phyloP scores from a whole-genome alignment of 208 protist species.

The Crithidia fasciculata region DNA sequence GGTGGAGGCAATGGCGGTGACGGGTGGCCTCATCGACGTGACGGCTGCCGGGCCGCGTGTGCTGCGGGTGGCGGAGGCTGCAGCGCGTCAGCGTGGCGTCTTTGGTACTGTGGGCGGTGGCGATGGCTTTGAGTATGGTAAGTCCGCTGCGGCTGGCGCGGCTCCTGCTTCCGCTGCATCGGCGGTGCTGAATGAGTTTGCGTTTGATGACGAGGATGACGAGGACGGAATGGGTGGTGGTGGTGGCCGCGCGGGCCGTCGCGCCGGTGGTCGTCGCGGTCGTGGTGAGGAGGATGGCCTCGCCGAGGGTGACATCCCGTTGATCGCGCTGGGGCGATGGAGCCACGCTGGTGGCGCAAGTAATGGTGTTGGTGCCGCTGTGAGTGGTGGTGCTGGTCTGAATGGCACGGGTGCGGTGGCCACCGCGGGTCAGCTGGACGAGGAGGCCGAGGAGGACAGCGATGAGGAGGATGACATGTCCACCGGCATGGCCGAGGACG shows the following conservation, averaged over 20 bases:
- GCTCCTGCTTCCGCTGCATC: neutral
- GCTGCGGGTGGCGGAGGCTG: constrained; percentile 4
- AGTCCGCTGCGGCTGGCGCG: too few species aligned
- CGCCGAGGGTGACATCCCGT: constrained; percentile 16
- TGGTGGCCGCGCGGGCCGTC: neutral
- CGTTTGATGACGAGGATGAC: constrained; percentile 40
- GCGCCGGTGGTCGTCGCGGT: constrained; percentile 17
- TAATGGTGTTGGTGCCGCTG: neutral
- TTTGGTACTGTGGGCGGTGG: constrained; percentile 7
- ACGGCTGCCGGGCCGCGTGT: constrained; percentile 25
- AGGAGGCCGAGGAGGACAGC: constrained; percentile 22
- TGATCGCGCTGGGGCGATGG: constrained; percentile 24
- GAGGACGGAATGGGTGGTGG: constrained; percentile 8
- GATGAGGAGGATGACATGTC: constrained; percentile 65
- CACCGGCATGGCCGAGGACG: constrained; percentile 43
- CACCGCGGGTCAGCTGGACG: constrained; percentile 14
- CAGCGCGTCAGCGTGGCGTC: neutral
- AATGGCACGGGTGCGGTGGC: neutral
- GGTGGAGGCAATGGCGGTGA: constrained; percentile 3
- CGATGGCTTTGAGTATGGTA: neutral
- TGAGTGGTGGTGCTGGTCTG: neutral
- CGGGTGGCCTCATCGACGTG: constrained; percentile 22
- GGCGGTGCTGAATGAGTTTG: constrained; percentile 18
- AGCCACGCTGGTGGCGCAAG: neutral
- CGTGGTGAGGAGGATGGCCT: constrained; percentile 35